Percentiles rank a stretch among this genome's conserved stretches.
phyloP scores from a whole-genome alignment of 2,329 filamentous ascomycete genomes.

The Ophiostoma australiae region DNA sequence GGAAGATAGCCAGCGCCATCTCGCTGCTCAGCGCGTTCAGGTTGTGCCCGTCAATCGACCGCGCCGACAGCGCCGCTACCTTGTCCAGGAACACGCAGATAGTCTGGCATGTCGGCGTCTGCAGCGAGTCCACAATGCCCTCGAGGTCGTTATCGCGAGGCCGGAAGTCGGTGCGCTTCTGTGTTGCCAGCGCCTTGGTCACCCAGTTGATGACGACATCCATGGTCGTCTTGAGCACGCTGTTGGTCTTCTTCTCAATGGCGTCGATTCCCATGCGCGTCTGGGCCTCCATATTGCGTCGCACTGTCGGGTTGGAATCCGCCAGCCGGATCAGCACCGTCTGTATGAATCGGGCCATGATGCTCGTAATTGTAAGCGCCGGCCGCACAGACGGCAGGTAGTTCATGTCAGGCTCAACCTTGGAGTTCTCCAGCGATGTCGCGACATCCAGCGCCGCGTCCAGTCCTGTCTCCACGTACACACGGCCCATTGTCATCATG shows the following conservation, averaged over 20 bases:
- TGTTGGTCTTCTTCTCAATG: constrained; percentile 78
- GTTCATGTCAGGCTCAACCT: constrained; percentile 78
- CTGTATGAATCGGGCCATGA: constrained; percentile 88
- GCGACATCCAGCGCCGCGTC: constrained; percentile 70
- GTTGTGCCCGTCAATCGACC: constrained; percentile 77
- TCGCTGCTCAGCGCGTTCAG: constrained; percentile 77
- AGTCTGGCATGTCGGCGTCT: constrained; percentile 77
- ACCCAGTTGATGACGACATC: constrained; percentile 73
- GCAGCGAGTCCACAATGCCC: constrained; percentile 63
- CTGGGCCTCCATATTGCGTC: constrained; percentile 82
- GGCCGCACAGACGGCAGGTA: constrained; percentile 76
- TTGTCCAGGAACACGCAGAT: constrained; percentile 76
- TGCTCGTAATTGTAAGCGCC: constrained; percentile 81
- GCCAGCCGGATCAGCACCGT: constrained; percentile 88
- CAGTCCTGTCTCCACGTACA: constrained; percentile 64
- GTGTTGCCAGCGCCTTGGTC: constrained; percentile 63
- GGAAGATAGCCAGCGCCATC: constrained; percentile 71
- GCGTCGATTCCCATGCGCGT: constrained; percentile 66
- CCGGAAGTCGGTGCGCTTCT: constrained; percentile 85
- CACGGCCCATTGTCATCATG: constrained; percentile 80
- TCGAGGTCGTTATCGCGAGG: constrained; percentile 72
- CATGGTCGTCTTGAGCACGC: constrained; percentile 52
- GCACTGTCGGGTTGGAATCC: constrained; percentile 81
- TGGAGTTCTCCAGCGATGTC: constrained; percentile 68
- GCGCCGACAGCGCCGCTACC: constrained; percentile 57